Evolutionary conservation across 1,284 basidiomycete species (phyloP).

Genomic region (Lignosus rhinocerotis): DNA sequence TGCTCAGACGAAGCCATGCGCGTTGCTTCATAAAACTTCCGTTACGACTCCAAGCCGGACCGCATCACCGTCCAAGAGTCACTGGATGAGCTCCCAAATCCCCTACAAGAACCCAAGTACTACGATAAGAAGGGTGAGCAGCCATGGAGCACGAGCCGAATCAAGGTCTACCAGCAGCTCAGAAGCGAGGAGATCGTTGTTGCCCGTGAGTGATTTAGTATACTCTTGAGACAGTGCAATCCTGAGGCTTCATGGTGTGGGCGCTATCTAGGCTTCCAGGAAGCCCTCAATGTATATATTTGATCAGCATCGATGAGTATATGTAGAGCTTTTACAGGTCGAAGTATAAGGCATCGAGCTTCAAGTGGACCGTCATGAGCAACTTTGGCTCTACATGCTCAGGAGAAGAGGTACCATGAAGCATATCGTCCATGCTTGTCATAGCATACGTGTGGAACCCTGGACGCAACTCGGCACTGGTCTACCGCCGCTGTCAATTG

Average conservation of each 20-base stretch:
- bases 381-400: too few relatives aligned
- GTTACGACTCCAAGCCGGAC: conserved; percentile 54
- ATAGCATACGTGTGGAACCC: too few relatives aligned
- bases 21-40: conserved; percentile 53
- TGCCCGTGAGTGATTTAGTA: conserved; percentile 38
- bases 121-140: conserved; percentile 39
- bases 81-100: conserved; percentile 44
- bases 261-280: conserved; percentile 51
- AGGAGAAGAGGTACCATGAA: too few relatives aligned
- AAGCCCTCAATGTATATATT: too few relatives aligned
- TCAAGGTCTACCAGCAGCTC: conserved; percentile 48
- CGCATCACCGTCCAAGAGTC: conserved; percentile 49
- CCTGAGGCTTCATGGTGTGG: neutral
- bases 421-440: too few relatives aligned
- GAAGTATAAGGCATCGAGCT: too few relatives aligned
- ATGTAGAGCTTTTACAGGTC: too few relatives aligned
- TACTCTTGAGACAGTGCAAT: too few relatives aligned
- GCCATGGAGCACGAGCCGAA: conserved; percentile 52
- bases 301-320: too few relatives aligned
- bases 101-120: conserved; percentile 39
- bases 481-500: too few relatives aligned
- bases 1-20: conserved; percentile 32
- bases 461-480: too few relatives aligned
- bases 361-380: too few relatives aligned
- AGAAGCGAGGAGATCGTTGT: conserved; percentile 41